A percentile compares a stretch with the other conserved stretches of the same genome.
Conservation (phyloP, 148 eudicot species). For the Rheum nobile region DNA sequence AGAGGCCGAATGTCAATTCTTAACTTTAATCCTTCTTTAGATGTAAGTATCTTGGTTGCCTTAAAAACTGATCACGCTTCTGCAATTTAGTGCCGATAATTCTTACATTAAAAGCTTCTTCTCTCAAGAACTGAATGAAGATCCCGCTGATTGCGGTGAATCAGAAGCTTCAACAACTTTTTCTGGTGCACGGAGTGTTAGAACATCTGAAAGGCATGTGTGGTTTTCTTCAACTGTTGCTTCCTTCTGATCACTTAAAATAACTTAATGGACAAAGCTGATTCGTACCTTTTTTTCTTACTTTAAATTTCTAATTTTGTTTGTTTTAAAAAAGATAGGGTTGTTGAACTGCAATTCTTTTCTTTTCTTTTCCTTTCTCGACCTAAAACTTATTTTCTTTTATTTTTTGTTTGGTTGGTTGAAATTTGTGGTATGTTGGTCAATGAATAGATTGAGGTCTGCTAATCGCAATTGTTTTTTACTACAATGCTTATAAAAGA, state of each 20-base stretch:
- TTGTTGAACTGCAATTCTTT: background rate
- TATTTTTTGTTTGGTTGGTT: background rate
- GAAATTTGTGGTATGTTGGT: background rate
- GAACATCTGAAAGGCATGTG: slow-evolving; percentile 28
- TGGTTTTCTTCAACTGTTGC: background rate
- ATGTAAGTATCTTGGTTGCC: slow-evolving; percentile 53
- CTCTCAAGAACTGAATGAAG: slow-evolving; percentile 59
- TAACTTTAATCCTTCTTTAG: slow-evolving; percentile 77
- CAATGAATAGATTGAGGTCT: background rate
- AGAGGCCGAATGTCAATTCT: slow-evolving; percentile 88
- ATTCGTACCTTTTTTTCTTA: background rate
- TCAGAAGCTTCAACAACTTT: slow-evolving; percentile 35
- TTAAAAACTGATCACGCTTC: background rate
- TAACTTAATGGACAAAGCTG: background rate
- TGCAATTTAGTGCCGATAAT: slow-evolving; percentile 5
- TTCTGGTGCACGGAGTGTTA: slow-evolving; percentile 30
- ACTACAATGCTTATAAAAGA: background rate
- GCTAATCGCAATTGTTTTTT: background rate
- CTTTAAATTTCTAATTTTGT: background rate
- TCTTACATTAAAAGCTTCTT: slow-evolving; percentile 28
- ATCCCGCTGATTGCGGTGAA: slow-evolving; percentile 19
- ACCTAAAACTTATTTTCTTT: background rate
- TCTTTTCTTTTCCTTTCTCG: background rate
- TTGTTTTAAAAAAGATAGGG: background rate
- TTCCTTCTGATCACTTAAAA: background rate